Base-by-base conservation (phyloP, 768 basidiomycete species). In the Boletus insuetus region DNA sequence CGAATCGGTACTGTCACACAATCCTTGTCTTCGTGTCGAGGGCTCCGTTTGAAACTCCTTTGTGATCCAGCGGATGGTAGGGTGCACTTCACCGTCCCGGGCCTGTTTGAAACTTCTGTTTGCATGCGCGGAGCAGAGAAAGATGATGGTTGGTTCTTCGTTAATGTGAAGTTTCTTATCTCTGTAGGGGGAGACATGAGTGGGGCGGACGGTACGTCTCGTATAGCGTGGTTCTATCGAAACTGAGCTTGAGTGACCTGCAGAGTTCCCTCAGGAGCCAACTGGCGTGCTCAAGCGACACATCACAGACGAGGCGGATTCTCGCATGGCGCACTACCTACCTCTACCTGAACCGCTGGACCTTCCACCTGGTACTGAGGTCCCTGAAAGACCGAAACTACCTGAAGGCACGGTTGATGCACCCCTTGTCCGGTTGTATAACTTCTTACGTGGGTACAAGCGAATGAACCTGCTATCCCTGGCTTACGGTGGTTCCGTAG, bases 111-210 rank as follows among this genome's bases (percentile, higher is more conserved):
- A 65, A 81, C 82, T 8, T 86, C 87, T 3, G 70, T 93, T 29
- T 92, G 84, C 61, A 77, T 94, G 51, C 80, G 81, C 51, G 92
- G 91, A 20, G 86, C 82, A 19, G 79, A 83, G 56, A 73, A 76
- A 56, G 76, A 80, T 44, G 89, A 91, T 56, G 84, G 86, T 2
- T 97, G 94, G 94, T 94, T 94, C 70, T 87, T 92, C 58, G 85
- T 90, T 20, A 74, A 82, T 54, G 86, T 88, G 0, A 85, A 87
- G 63, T 92, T 93, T 63, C 74, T 87, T 29, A 82, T 92, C 42
- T 83, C 73, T 32, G 79, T 91, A 7, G 85, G 86, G 16, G 89
- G 90, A 13, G 89, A 90, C 66, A 73, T 83, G 39, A 87, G 86
- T 35, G 83, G 83, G 13, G 73, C 84, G 53, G 85, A 91, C 79